Conservation (phyloP, 768 basidiomycete species). For the Termitomyces sp. region DNA sequence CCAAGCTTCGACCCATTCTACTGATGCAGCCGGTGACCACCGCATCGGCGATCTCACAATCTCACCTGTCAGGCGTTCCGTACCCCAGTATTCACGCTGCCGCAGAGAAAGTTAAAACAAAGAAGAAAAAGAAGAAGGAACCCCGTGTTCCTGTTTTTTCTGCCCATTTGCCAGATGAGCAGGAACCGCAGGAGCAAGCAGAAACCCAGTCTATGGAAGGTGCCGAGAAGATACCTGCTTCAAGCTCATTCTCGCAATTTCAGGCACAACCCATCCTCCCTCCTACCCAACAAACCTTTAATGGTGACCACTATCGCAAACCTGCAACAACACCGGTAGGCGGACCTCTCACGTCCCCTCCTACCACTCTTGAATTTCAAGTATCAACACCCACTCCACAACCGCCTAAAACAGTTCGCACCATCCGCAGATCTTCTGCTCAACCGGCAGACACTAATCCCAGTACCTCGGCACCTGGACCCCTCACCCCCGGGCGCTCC, state of each 20-base stretch:
- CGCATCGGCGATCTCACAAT: slow-evolving; percentile 14
- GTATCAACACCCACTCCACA: slow-evolving; percentile 3
- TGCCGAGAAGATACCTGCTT: slow-evolving; percentile 3
- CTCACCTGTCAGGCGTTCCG: slow-evolving; percentile 18
- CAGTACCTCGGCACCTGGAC: background rate
- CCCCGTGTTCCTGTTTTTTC: slow-evolving; percentile 12
- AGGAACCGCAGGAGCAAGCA: slow-evolving; percentile 1
- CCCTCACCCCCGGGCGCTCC: slow-evolving; percentile 5
- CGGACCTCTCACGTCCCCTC: slow-evolving; percentile 14
- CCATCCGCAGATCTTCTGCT: slow-evolving; percentile 4
- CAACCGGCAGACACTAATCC: background rate
- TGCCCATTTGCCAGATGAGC: slow-evolving; percentile 2
- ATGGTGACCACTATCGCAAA: slow-evolving; percentile 19
- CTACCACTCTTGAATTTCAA: slow-evolving; percentile 17
- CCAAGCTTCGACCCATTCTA: slow-evolving; percentile 60
- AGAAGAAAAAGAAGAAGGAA: slow-evolving; percentile 18
- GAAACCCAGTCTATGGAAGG: slow-evolving; percentile 8
- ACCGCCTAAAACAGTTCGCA: slow-evolving; percentile 6
- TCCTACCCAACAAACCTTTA: slow-evolving; percentile 10
- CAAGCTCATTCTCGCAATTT: slow-evolving; percentile 16
- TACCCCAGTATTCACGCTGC: slow-evolving; percentile 18
- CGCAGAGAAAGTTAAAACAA: slow-evolving; percentile 18
- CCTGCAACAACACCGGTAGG: slow-evolving; percentile 11
- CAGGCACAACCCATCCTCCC: slow-evolving; percentile 11
- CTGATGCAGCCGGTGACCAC: slow-evolving; percentile 50